Evolutionary conservation across 1,139 yeast species (phyloP), one percentile per base, ranked within the genome.

Genomic region (Geotrichum bryndzae): DNA sequence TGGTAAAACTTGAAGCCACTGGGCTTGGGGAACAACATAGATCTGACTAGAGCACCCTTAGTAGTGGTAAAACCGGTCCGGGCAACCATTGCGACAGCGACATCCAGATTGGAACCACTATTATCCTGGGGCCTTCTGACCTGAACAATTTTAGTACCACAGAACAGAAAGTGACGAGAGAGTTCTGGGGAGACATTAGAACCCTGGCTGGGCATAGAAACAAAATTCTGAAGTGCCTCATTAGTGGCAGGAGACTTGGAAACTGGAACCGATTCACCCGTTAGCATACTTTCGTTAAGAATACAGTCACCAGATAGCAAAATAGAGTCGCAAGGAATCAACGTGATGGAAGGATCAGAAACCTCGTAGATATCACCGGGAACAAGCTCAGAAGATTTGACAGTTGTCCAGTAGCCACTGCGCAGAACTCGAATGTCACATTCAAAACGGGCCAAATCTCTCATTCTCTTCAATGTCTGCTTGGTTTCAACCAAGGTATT

Each of bases 251-350:
- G 82, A 4, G 79, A 66, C 72, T 94, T 94, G 0, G 97, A 84
- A 1, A 94, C 96, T 0, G 99, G 99, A 1, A 94, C 98, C 63
- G 97, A 90, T 73, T 94, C 99, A 51, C 99, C 99, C 0, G 98
- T 94, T 41, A 92, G 81, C 96, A 92, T 92, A 11, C 96, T 88
- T 72, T 92, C 98, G 73, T 94, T 94, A 22, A 92, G 88, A 62
- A 94, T 90, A 73, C 96, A 90, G 72, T 91, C 98, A 60, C 99
- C 99, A 55, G 92, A 85, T 31, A 92, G 76, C 57, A 94, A 78
- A 22, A 95, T 75, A 0, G 96, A 88, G 75, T 95, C 99, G 72
- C 97, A 91, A 0, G 99, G 99, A 59, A 92, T 80, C 0, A 82
- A 70, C 3, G 78, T 69, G 64, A 94, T 77, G 0, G 88, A 83